Conservation (phyloP, 2,329 filamentous ascomycete species). For the Gaeumannomyces tritici region DNA sequence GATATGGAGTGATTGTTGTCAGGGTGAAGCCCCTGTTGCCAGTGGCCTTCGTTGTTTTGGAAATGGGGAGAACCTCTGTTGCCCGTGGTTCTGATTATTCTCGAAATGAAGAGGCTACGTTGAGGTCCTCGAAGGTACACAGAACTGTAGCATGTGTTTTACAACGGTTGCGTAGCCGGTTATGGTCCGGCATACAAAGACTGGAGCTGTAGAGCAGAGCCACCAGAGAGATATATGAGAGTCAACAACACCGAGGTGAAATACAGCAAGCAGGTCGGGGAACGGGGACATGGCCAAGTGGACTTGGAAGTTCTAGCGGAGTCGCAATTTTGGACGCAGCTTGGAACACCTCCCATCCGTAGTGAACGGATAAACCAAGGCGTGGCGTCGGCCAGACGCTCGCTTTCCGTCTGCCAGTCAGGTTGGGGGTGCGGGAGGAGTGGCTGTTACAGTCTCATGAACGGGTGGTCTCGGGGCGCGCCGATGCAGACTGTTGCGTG, state of each 20-base stretch:
- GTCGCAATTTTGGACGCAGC: neutral
- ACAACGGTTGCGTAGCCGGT: too few relatives aligned
- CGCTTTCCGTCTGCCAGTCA: neutral
- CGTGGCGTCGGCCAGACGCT: neutral
- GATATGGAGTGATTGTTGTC: neutral
- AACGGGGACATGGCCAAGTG: too few relatives aligned
- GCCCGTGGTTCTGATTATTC: too few relatives aligned
- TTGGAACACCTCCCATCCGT: neutral
- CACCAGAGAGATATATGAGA: too few relatives aligned
- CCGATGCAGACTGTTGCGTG: neutral
- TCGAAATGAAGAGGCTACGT: too few relatives aligned
- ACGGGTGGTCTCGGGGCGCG: neutral
- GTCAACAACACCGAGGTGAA: too few relatives aligned
- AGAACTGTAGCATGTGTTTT: neutral
- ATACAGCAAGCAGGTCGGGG: too few relatives aligned
- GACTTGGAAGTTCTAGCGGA: neutral
- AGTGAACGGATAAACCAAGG: neutral
- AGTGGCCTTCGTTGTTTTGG: too few relatives aligned
- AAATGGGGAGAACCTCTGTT: too few relatives aligned
- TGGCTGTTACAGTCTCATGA: neutral
- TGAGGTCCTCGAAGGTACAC: neutral
- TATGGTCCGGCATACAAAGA: too few relatives aligned
- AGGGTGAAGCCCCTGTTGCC: neutral
- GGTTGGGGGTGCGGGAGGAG: neutral
- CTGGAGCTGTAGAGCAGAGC: too few relatives aligned